Base-by-base conservation (phyloP, 306 rosid genomes). In the Abrus pulchellus region DNA sequence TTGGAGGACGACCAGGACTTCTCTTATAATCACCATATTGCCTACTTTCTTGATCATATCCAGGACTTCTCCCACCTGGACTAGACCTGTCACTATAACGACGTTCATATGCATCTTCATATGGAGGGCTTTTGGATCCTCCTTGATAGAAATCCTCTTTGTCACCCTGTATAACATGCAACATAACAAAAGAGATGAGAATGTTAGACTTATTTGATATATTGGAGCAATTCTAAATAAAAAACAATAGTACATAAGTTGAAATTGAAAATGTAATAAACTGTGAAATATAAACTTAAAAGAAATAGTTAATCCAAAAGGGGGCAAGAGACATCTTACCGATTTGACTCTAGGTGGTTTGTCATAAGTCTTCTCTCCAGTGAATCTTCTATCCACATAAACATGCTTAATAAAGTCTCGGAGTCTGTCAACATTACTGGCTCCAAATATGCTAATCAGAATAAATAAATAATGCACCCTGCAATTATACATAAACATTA, bases 51-150 rank as follows among this genome's bases (percentile, higher is more conserved):
- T 87, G 94, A 75, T 90, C 94, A 86, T 88, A 91, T 70, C 92
- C 97, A 38, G 98, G 99, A 89, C 97, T 95, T 86, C 97, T 92
- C 76, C 89, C 98, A 82, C 94, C 91, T 47, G 98, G 86, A 89
- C 98, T 93, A 80, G 97, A 93, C 76, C 84, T 93, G 73, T 81
- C 97, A 83, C 90, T 77, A 86, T 74, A 91, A 69, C 90, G 94
- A 11, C 87, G 97, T 38, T 94, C 94, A 86, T 83, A 81, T 63
- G 88, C 71, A 11, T 87, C 95, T 43, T 86, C 95, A 77, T 90
- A 92, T 32, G 90, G 91, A 33, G 98, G 98, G 85, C 98, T 96
- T 83, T 83, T 89, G 80, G 97, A 76, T 65, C 97, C 98, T 84
- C 94, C 94, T 76, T 86, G 92, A 80, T 90, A 82, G 5, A 43